These are phyloP conservation scores for Phytophthora melonis DNA, from an alignment of 352 stramenopile species.

Conservation along the genomic window DNA sequence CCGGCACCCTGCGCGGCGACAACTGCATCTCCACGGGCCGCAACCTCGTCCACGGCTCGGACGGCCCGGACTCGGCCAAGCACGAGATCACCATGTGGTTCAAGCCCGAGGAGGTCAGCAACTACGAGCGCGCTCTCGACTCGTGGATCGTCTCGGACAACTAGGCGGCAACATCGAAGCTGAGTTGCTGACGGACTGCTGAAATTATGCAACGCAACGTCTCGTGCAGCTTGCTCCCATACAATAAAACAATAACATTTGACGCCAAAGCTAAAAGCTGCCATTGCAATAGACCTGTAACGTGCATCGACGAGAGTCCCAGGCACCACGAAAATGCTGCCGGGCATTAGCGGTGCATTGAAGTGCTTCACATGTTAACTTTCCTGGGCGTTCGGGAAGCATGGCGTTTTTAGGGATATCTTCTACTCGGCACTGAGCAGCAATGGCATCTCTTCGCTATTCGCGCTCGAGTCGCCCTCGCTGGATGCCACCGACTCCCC, in stretches of 20 bases:
- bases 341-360: too few relatives aligned
- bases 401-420: too few relatives aligned
- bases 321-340: too few relatives aligned
- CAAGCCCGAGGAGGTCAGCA: slow-evolving; percentile 90
- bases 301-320: too few relatives aligned
- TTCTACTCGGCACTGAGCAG: slow-evolving; percentile 22
- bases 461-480: slow-evolving; percentile 16
- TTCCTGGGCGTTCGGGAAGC: too few relatives aligned
- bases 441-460: slow-evolving; percentile 40
- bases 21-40: slow-evolving; percentile 92
- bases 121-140: slow-evolving; percentile 91
- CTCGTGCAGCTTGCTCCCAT: slow-evolving; percentile 21
- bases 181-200: slow-evolving; percentile 1
- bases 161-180: slow-evolving; percentile 43
- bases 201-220: not conserved
- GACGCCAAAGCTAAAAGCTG: not conserved
- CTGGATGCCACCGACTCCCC: slow-evolving; percentile 38
- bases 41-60: slow-evolving; percentile 95
- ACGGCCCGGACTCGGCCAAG: slow-evolving; percentile 92
- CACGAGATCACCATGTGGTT: slow-evolving; percentile 97
- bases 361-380: too few relatives aligned
- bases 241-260: slow-evolving; percentile 39
- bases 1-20: slow-evolving; percentile 95
- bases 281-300: not conserved
- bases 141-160: slow-evolving; percentile 92